Percentiles rank a stretch among this genome's conserved stretches.
Conservation (phyloP, 1,284 basidiomycete genomes). For the Pseudozyma tsukubaensis region DNA sequence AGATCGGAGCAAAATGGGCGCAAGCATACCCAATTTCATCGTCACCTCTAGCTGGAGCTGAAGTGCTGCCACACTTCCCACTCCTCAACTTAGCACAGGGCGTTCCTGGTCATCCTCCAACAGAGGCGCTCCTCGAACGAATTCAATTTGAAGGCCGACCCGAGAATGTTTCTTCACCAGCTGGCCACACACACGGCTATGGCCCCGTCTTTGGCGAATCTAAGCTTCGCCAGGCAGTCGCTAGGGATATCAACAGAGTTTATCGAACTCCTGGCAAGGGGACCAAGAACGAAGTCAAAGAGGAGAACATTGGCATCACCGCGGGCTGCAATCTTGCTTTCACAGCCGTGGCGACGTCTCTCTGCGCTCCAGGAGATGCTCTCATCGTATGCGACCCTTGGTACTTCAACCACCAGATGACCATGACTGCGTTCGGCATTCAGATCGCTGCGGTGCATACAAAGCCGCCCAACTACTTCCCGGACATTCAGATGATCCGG, state of each 20-base stretch:
- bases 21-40: conserved; percentile 31
- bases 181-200: conserved; percentile 73
- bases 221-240: conserved; percentile 74
- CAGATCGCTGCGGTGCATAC: conserved; percentile 76
- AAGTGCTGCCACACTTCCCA: conserved; percentile 26
- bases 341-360: conserved; percentile 75
- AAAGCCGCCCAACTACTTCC: conserved; percentile 73
- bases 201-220: conserved; percentile 77
- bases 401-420: conserved; percentile 73
- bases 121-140: conserved; percentile 31
- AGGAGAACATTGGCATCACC: conserved; percentile 71
- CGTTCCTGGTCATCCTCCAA: conserved; percentile 55
- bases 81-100: conserved; percentile 62
- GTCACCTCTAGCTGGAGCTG: conserved; percentile 28
- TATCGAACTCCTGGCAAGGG: conserved; percentile 73
- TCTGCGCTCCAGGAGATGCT: conserved; percentile 80
- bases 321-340: conserved; percentile 81
- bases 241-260: conserved; percentile 75
- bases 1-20: conserved; percentile 50
- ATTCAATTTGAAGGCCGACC: conserved; percentile 34
- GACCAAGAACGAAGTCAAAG: conserved; percentile 67
- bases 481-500: conserved; percentile 74
- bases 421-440: conserved; percentile 70
- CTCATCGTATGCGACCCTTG: conserved; percentile 83
- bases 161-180: conserved; percentile 25